These are phyloP conservation scores for Hygrocybe coccinea DNA, from an alignment of 768 basidiomycete genomes.

Conservation along the genomic window DNA sequence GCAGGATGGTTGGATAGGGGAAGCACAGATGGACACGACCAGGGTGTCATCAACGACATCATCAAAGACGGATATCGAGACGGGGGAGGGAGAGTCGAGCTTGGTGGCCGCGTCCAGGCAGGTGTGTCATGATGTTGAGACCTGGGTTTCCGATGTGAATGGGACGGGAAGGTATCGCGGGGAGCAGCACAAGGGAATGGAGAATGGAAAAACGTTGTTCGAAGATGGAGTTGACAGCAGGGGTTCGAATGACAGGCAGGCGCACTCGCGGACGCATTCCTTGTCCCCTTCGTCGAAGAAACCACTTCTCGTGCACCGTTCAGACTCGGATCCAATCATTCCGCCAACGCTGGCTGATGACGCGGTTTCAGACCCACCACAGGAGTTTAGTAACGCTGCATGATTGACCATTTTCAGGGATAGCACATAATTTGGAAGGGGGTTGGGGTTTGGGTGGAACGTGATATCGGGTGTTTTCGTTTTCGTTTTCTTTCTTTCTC, in stretches of 20 bases:
- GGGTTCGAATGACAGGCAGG: slow-evolving; percentile 1
- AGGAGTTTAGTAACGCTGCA: too few species aligned
- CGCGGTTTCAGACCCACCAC: too few species aligned
- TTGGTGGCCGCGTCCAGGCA: neutral
- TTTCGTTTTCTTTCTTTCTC: neutral
- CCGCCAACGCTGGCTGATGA: neutral
- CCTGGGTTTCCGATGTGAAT: slow-evolving; percentile 3
- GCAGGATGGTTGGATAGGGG: neutral
- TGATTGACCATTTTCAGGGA: too few species aligned
- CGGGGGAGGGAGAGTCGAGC: neutral
- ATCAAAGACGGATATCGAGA: neutral
- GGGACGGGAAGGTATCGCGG: slow-evolving; percentile 1
- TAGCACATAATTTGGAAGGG: too few species aligned
- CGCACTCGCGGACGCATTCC: neutral
- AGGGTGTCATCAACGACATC: neutral
- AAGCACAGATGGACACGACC: neutral
- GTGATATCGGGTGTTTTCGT: too few species aligned
- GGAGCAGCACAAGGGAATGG: neutral
- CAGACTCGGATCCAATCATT: slow-evolving; percentile 3
- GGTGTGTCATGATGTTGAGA: neutral
- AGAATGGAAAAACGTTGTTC: slow-evolving; percentile 4
- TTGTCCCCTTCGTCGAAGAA: slow-evolving; percentile 1
- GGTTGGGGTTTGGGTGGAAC: too few species aligned
- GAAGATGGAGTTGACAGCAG: neutral
- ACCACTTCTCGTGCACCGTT: neutral